These are phyloP conservation scores for Ramularia collo-cygni DNA, from an alignment of 2,329 filamentous ascomycete genomes.

Conservation along the genomic window DNA sequence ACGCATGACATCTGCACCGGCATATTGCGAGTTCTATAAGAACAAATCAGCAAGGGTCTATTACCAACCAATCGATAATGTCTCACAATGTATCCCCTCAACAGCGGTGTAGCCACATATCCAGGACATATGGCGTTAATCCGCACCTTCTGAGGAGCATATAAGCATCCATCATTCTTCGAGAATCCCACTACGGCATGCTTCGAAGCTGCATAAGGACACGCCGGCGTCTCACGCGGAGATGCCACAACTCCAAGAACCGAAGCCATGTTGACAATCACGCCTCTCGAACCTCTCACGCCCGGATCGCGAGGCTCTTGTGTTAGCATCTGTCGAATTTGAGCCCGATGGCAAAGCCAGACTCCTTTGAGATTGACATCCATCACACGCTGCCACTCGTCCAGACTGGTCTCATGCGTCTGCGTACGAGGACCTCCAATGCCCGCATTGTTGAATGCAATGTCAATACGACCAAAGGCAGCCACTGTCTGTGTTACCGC, in stretches of 20 bases:
- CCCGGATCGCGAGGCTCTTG: slow-evolving; percentile 29
- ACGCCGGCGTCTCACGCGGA: slow-evolving; percentile 32
- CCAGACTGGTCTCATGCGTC: slow-evolving; percentile 42
- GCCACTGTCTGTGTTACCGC: slow-evolving; percentile 36
- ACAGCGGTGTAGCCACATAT: slow-evolving; percentile 11
- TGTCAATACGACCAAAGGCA: slow-evolving; percentile 50
- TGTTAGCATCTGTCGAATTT: slow-evolving; percentile 46
- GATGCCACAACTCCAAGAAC: slow-evolving; percentile 46
- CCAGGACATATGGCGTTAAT: slow-evolving; percentile 57
- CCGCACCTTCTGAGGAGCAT: slow-evolving; percentile 46
- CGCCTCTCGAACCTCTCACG: slow-evolving; percentile 32
- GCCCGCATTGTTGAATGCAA: slow-evolving; percentile 59
- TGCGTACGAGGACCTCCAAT: slow-evolving; percentile 38
- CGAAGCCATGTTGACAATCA: slow-evolving; percentile 50
- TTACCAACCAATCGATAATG: background rate
- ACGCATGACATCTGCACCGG: slow-evolving; percentile 9
- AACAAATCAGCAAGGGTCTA: slow-evolving; percentile 4
- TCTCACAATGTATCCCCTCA: background rate
- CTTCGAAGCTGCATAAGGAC: slow-evolving; percentile 47
- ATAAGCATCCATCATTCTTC: slow-evolving; percentile 47
- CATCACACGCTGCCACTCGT: slow-evolving; percentile 46
- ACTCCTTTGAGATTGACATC: slow-evolving; percentile 51
- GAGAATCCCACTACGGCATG: slow-evolving; percentile 51
- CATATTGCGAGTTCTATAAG: background rate
- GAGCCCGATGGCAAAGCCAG: slow-evolving; percentile 50